Percentiles rank a stretch among this genome's conserved stretches.
Evolutionary conservation across 257 asterid species (phyloP).

Genomic region (Przewalskia tangutica): DNA sequence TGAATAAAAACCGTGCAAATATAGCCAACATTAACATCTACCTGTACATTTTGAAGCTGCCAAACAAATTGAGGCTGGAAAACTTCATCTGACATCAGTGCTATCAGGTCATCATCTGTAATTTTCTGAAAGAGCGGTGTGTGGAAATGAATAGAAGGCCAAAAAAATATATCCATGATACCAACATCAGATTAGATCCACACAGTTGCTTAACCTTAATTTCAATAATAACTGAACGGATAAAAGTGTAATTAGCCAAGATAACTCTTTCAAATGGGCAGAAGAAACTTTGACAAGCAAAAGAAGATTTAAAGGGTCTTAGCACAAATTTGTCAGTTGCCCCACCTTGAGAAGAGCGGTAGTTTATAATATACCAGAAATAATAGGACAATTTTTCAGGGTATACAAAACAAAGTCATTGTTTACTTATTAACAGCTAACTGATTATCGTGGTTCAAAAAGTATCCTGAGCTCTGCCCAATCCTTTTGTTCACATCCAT

Average conservation of each 20-base stretch:
- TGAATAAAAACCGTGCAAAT: neutral
- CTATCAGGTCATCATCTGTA: slow-evolving; percentile 76
- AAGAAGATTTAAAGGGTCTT: neutral
- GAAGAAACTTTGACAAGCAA: neutral
- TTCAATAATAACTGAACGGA: neutral
- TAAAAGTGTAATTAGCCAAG: neutral
- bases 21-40: neutral
- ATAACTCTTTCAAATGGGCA: neutral
- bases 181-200: neutral
- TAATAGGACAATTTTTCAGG: neutral
- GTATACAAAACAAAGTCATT: neutral
- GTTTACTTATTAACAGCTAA: neutral
- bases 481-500: neutral
- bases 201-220: neutral
- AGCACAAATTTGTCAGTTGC: neutral
- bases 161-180: neutral
- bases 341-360: neutral
- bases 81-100: slow-evolving; percentile 75
- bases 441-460: neutral
- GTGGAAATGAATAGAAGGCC: neutral
- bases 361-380: neutral
- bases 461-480: neutral
- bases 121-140: slow-evolving; percentile 37
- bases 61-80: slow-evolving; percentile 78
- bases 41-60: slow-evolving; percentile 84